Evolutionary conservation across 2,329 filamentous ascomycete species (phyloP).

Genomic region (Xylaria arbuscula): DNA sequence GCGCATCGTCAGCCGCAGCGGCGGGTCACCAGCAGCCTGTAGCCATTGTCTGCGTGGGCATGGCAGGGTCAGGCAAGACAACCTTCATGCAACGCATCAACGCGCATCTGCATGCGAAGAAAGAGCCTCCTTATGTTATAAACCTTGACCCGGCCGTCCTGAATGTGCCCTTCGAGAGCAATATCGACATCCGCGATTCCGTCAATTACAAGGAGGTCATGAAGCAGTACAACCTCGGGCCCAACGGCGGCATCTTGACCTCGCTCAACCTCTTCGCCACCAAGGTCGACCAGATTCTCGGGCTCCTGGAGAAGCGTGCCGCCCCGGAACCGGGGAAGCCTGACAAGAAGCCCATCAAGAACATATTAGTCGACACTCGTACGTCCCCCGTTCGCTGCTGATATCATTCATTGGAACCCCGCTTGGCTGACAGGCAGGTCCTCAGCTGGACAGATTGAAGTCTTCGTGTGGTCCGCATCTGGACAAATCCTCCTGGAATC

Average conservation of each 20-base stretch:
- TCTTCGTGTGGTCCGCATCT: slow-evolving; percentile 97
- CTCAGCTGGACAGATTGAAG: slow-evolving; percentile 89
- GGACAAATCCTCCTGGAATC: slow-evolving; percentile 94
- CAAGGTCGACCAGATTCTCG: slow-evolving; percentile 95
- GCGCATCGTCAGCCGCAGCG: slow-evolving; percentile 32
- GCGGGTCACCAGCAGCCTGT: slow-evolving; percentile 42
- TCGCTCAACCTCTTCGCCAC: slow-evolving; percentile 96
- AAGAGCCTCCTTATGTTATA: slow-evolving; percentile 89
- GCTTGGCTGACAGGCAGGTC: slow-evolving; percentile 21
- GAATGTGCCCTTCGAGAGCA: slow-evolving; percentile 92
- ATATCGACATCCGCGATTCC: slow-evolving; percentile 98
- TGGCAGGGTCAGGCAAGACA: slow-evolving; percentile 99
- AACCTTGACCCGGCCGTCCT: slow-evolving; percentile 97
- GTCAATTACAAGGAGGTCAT: slow-evolving; percentile 99
- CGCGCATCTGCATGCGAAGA: slow-evolving; percentile 84
- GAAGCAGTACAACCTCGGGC: slow-evolving; percentile 98
- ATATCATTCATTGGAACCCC: background rate
- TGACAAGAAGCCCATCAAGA: slow-evolving; percentile 73
- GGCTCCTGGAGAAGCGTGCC: slow-evolving; percentile 88
- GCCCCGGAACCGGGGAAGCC: slow-evolving; percentile 70
- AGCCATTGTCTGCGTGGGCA: slow-evolving; percentile 92
- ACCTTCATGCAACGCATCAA: slow-evolving; percentile 99
- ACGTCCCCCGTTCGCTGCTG: slow-evolving; percentile 32
- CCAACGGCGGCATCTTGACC: slow-evolving; percentile 96
- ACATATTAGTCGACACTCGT: slow-evolving; percentile 92